Evolutionary conservation across 108 stramenopile genomes (phyloP), one percentile per base, ranked within the genome.

Genomic region (Cyclotella baltica): DNA sequence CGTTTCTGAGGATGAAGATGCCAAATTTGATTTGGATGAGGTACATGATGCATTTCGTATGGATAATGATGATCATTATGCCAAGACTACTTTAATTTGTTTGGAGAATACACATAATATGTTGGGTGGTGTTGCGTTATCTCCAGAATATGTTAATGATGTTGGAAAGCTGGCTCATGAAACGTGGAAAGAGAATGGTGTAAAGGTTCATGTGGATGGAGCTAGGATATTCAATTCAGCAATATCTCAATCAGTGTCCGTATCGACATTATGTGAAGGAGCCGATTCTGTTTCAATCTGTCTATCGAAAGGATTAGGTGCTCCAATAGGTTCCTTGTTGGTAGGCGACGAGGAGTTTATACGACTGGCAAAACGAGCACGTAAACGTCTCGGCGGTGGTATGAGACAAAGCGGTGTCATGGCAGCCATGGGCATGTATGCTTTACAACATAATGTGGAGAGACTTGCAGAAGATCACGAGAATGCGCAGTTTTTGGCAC

Each of bases 41-140:
- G 67, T 93, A 28, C 53, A 78, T 37, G 85, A 87, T 50, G 90
- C 90, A 9, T 78, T 89, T 63, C 93, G 91, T 9, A 30, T 25
- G 1, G 96, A 96, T 56, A 55, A 67, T 52, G 98, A 99, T 75
- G 92, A 90, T 72, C 99, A 99, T 84, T 98, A 81, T 69, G 88
- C 99, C 4, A 83, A 88, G 25, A 95, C 99, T 0, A 75, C 73
- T 36, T 59, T 98, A 50, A 80, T 99, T 34, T 89, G 90, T 73
- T 78, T 99, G 56, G 99, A 99, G 83, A 98, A 98, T 83, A 97
- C 98, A 15, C 98, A 98, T 79, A 97, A 98, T 69, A 92, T 93
- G 83, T 73, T 97, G 27, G 99, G 99, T 40, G 99, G 99, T 0
- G 86, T 92, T n/a, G 91, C 94, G 9, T 78, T 99, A 64, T 75